phyloP scores from a whole-genome alignment of 768 basidiomycete genomes.

The Mycena polygramma region DNA sequence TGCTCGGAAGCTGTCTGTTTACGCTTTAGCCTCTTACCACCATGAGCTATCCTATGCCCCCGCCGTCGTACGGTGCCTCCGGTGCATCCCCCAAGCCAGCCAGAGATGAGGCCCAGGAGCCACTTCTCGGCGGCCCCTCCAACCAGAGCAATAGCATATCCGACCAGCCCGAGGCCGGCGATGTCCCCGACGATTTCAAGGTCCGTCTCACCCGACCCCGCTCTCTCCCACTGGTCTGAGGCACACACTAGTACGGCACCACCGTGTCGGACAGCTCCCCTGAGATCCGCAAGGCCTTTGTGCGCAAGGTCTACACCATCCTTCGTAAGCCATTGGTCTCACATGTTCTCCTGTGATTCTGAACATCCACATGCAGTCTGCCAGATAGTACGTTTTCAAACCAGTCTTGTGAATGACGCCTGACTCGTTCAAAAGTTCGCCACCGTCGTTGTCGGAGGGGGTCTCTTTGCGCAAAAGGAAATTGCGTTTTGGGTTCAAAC shows the following conservation, averaged over 20 bases:
- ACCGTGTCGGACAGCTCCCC: slow-evolving; percentile 81
- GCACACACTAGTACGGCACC: slow-evolving; percentile 74
- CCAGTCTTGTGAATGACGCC: slow-evolving; percentile 2
- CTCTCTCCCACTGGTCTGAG: not conserved
- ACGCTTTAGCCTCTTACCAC: slow-evolving; percentile 13
- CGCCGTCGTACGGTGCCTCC: slow-evolving; percentile 69
- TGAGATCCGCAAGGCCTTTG: slow-evolving; percentile 87
- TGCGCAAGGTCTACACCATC: slow-evolving; percentile 93
- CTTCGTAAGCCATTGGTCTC: slow-evolving; percentile 71
- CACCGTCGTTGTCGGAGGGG: slow-evolving; percentile 84
- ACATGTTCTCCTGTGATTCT: slow-evolving; percentile 14
- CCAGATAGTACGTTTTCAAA: slow-evolving; percentile 70
- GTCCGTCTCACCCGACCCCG: slow-evolving; percentile 50
- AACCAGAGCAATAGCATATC: slow-evolving; percentile 67
- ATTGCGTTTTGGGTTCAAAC: slow-evolving; percentile 78
- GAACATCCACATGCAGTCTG: slow-evolving; percentile 59
- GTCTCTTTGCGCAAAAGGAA: slow-evolving; percentile 72
- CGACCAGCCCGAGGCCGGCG: slow-evolving; percentile 80
- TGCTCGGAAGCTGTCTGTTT: not conserved
- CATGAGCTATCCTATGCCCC: slow-evolving; percentile 76
- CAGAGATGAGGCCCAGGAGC: slow-evolving; percentile 60
- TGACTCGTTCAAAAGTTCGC: slow-evolving; percentile 59
- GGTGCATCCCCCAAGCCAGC: slow-evolving; percentile 47
- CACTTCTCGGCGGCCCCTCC: slow-evolving; percentile 68
- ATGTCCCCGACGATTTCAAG: slow-evolving; percentile 96